phyloP scores from a whole-genome alignment of 306 rosid species.

The Trifolium subterraneum region DNA sequence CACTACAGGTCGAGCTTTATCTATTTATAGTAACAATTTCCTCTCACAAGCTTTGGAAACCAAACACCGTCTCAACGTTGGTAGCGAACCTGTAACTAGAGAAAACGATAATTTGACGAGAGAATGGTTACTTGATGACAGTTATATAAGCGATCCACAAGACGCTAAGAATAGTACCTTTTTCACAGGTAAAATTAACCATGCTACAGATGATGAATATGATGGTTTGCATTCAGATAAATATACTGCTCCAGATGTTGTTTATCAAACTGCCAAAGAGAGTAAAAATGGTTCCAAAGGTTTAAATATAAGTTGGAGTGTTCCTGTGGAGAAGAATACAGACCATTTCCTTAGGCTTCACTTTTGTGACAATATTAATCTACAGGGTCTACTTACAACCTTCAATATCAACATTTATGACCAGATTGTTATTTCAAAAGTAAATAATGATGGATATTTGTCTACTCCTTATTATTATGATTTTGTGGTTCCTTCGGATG shows the following conservation, averaged over 20 bases:
- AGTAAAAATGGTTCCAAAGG: rapidly evolving
- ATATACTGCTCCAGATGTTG: conserved; percentile 13
- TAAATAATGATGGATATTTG: rapidly evolving
- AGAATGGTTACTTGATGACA: conserved; percentile 48
- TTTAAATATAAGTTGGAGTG: conserved; percentile 43
- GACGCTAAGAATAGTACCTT: neutral
- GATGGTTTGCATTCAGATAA: neutral
- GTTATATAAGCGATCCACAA: neutral
- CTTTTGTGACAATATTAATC: conserved; percentile 32
- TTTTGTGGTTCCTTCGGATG: conserved; percentile 47
- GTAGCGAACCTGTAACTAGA: neutral
- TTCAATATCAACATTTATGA: conserved; percentile 36
- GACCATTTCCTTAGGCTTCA: conserved; percentile 46
- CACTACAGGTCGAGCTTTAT: rapidly evolving
- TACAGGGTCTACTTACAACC: rapidly evolving
- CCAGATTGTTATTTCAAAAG: rapidly evolving
- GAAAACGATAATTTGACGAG: conserved; percentile 22
- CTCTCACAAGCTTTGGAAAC: conserved; percentile 41
- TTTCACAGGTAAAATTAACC: rapidly evolving
- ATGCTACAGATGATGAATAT: neutral
- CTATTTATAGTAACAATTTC: neutral
- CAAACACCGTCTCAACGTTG: conserved; percentile 48
- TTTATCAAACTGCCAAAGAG: conserved; percentile 32
- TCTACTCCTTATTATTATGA: conserved; percentile 37
- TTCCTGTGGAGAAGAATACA: conserved; percentile 40